phyloP scores from a whole-genome alignment of 192 early-diverging fungal genomes.

The Backusella circina region DNA sequence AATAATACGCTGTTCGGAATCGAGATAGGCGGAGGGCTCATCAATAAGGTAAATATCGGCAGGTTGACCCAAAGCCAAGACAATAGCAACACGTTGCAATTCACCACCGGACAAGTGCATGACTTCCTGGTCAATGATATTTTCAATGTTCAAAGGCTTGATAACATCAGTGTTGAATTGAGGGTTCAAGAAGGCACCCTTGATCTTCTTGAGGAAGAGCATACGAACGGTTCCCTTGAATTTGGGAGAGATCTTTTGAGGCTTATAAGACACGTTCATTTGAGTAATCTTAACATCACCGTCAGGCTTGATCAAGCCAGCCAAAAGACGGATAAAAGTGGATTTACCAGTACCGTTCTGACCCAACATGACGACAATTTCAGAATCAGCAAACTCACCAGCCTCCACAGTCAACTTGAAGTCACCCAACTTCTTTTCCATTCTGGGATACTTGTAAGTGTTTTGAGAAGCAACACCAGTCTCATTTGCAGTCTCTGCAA shows the following conservation, averaged over 20 bases:
- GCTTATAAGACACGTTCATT: slow-evolving; percentile 92
- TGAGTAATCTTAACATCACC: slow-evolving; percentile 74
- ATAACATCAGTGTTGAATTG: slow-evolving; percentile 97
- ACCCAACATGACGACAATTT: slow-evolving; percentile 97
- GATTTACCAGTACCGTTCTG: slow-evolving; percentile 99
- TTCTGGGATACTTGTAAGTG: slow-evolving; percentile 81
- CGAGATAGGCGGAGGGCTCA: slow-evolving; percentile 96
- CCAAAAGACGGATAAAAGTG: slow-evolving; percentile 92
- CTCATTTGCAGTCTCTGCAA: slow-evolving; percentile 90
- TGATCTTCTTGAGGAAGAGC: slow-evolving; percentile 89
- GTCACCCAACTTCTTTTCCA: slow-evolving; percentile 81
- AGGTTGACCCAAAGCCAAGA: slow-evolving; percentile 80
- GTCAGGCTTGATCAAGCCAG: slow-evolving; percentile 79
- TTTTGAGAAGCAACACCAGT: slow-evolving; percentile 59
- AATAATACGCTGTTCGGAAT: slow-evolving; percentile 99
- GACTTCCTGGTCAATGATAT: slow-evolving; percentile 90
- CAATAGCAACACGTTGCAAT: slow-evolving; percentile 98
- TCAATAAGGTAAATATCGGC: slow-evolving; percentile 98
- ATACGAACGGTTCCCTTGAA: slow-evolving; percentile 89
- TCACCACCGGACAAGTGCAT: slow-evolving; percentile 92
- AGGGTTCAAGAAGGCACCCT: slow-evolving; percentile 77
- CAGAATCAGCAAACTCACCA: slow-evolving; percentile 93
- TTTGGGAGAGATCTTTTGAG: slow-evolving; percentile 97
- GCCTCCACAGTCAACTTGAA: slow-evolving; percentile 76
- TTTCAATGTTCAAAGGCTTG: slow-evolving; percentile 91